Base-by-base conservation (phyloP, 2,329 filamentous ascomycete genomes). In the Aspergillus sp. region DNA sequence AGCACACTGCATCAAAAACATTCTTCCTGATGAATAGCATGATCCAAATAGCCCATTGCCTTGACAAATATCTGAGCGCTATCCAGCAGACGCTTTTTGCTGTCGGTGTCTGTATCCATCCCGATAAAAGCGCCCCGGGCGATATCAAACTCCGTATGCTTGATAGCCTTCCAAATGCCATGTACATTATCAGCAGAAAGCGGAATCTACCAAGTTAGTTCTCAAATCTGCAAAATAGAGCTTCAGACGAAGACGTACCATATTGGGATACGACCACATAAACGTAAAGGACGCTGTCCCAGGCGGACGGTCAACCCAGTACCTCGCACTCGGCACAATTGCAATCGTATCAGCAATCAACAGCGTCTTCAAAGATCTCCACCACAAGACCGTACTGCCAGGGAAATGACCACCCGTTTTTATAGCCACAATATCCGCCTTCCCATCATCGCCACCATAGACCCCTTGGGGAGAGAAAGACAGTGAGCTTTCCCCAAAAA, bases 341-440 rank as follows among this genome's bases (percentile, higher is more conserved):
- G 90, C 80, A 48, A 95, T 81, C 3, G 89, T 91, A 73, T 96
- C 91, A 5, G 90, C 90, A 57, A 92, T 82, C 58, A 93, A 81
- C n/a, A 95, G 74, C 19, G 82, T 79, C 70, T 82, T 87, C 48
- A 80, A 81, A 1, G 75, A 73, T 17, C 82, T 80, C 73, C 84
- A 89, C 22, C 88, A 80, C 59, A 90, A 69, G 3, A 91, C 85
- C 58, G 89, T 74, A 62, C 86, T 90, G 0, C 91, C 91, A 0
- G 88, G 87, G 66, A 95, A 95, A 75, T 96, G 90, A 0, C 91
- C 91, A 0, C 90, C 89, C 0, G 88, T 80, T 71, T 91, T 90
- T 51, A 93, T 79, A 0, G 83, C 85, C 33, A 77, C 82, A 3
- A 87, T 79, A 0, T 83, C 85, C 0, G 79, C 24, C 33, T 15